These are phyloP conservation scores for Viola odorata DNA, from an alignment of 345 rosid genomes.

Conservation along the genomic window DNA sequence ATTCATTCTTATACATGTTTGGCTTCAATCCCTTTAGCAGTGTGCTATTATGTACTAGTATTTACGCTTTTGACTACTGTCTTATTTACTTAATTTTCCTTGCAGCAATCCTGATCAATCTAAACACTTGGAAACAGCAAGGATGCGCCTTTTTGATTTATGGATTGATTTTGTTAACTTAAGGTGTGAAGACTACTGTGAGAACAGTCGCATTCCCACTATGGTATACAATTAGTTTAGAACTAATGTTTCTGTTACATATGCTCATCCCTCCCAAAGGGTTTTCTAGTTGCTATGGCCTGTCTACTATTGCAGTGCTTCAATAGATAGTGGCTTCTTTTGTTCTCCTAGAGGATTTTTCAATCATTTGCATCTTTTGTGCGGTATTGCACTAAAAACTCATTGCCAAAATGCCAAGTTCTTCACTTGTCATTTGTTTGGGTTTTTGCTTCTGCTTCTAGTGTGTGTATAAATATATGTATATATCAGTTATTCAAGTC, in stretches of 20 bases:
- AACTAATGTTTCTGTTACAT: not conserved
- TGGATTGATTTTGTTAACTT: conserved; percentile 97
- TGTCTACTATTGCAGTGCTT: no score
- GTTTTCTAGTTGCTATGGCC: not conserved
- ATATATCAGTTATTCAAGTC: no score
- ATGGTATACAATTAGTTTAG: conserved; percentile 40
- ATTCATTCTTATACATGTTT: no score
- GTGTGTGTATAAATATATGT: no score
- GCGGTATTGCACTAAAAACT: no score
- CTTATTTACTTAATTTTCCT: not conserved
- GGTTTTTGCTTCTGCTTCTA: conserved; percentile 23
- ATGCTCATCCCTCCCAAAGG: not conserved
- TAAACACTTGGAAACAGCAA: conserved; percentile 92
- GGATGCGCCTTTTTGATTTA: conserved; percentile 69
- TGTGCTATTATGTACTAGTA: no score
- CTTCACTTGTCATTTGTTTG: not conserved
- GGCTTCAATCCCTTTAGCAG: no score
- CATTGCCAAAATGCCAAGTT: not conserved
- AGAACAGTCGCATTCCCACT: conserved; percentile 77
- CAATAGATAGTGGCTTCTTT: no score
- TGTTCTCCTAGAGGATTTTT: no score
- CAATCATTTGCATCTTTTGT: no score
- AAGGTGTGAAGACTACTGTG: conserved; percentile 82
- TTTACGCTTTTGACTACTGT: no score
- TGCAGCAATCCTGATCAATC: conserved; percentile 95